Evolutionary conservation across 495 filamentous ascomycete species (phyloP).

Genomic region (Penicillium silybi): DNA sequence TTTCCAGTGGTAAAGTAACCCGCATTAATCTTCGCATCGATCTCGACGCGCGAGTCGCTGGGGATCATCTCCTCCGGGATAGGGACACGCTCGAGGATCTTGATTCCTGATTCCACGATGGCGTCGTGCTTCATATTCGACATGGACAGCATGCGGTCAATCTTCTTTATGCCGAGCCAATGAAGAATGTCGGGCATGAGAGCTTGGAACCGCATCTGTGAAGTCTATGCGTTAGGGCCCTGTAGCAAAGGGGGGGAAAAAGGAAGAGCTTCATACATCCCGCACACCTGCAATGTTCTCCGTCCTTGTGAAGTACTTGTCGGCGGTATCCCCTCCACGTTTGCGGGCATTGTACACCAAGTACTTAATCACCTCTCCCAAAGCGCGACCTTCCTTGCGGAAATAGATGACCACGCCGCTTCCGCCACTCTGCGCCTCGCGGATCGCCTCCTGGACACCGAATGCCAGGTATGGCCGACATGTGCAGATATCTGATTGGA

Average conservation of each 20-base stretch:
- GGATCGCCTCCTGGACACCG: slow-evolving; percentile 93
- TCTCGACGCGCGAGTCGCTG: slow-evolving; percentile 91
- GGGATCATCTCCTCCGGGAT: slow-evolving; percentile 95
- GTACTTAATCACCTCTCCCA: slow-evolving; percentile 98
- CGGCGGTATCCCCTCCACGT: slow-evolving; percentile 78
- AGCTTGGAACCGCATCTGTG: slow-evolving; percentile 95
- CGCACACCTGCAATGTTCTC: slow-evolving; percentile 98
- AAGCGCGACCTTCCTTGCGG: slow-evolving; percentile 91
- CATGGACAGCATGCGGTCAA: slow-evolving; percentile 98
- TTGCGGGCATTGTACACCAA: slow-evolving; percentile 93
- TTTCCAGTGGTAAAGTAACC: slow-evolving; percentile 95
- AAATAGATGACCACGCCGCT: slow-evolving; percentile 98
- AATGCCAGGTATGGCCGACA: slow-evolving; percentile 96
- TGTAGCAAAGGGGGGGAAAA: not conserved
- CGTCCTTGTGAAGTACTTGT: slow-evolving; percentile 95
- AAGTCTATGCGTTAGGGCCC: not conserved
- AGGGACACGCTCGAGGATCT: slow-evolving; percentile 87
- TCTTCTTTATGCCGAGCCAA: slow-evolving; percentile 98
- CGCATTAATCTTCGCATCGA: slow-evolving; percentile 97
- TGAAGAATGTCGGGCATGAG: slow-evolving; percentile 98
- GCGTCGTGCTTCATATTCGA: slow-evolving; percentile 99
- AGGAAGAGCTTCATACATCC: slow-evolving; percentile 30
- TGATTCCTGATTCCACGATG: slow-evolving; percentile 92
- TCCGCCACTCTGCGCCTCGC: slow-evolving; percentile 91
- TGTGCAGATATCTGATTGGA: slow-evolving; percentile 97